Evolutionary conservation across 2,329 filamentous ascomycete genomes (phyloP).

Genomic region (Hawksworthiomyces lignivorus): DNA sequence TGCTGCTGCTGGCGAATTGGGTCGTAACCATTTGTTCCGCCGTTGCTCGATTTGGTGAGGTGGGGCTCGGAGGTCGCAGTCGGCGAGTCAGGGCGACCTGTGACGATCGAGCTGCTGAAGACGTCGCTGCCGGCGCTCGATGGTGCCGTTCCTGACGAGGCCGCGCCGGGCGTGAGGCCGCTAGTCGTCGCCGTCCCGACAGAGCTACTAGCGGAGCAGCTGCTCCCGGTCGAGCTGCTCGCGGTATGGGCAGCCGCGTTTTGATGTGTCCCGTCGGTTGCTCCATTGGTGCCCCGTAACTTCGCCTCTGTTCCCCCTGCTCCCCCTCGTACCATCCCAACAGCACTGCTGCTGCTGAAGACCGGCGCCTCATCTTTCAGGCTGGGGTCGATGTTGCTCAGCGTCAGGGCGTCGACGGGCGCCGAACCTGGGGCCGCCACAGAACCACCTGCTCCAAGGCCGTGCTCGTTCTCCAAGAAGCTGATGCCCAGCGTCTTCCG

Average conservation of each 20-base stretch:
- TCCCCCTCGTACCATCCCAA: not conserved
- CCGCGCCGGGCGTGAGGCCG: conserved; percentile 7
- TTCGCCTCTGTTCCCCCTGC: not conserved
- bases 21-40: not conserved
- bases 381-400: conserved; percentile 16
- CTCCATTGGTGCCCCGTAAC: not conserved
- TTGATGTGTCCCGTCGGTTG: too few relatives aligned
- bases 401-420: conserved; percentile 12
- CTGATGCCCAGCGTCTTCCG: conserved; percentile 38
- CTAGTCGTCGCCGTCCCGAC: not conserved
- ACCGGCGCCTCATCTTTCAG: conserved; percentile 9
- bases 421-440: conserved; percentile 1
- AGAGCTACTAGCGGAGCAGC: not conserved
- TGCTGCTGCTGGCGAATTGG: too few relatives aligned
- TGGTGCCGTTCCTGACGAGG: conserved; percentile 1
- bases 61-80: too few relatives aligned
- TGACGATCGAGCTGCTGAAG: not conserved
- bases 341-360: conserved; percentile 1
- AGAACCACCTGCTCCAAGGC: conserved; percentile 8
- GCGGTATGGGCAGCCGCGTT: too few relatives aligned
- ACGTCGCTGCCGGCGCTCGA: conserved; percentile 11
- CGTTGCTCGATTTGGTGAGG: too few relatives aligned
- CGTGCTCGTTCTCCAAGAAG: conserved; percentile 18
- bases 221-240: not conserved
- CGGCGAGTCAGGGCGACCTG: not conserved